phyloP scores from a whole-genome alignment of 139 green algal species.

The Chlamydomonas sphaeroides region DNA sequence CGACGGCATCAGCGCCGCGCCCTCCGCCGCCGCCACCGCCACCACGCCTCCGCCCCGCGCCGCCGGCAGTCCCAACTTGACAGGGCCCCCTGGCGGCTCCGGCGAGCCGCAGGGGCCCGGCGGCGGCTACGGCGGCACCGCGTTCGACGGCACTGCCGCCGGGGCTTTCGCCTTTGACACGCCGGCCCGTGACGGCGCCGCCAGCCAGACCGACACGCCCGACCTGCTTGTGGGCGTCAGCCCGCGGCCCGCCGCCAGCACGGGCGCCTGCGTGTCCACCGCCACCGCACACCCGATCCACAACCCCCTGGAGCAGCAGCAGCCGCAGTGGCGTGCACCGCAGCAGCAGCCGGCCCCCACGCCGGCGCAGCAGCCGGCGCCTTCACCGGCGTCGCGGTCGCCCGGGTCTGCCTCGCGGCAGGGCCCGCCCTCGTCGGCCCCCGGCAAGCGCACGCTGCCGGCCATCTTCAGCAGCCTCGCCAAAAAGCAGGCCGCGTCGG shows the following conservation, averaged over 20 bases:
- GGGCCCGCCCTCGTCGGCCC: too few species aligned
- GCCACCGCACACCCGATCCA: neutral
- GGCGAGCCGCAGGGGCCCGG: too few species aligned
- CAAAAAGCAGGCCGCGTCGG: neutral
- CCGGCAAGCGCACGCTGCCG: constrained; percentile 13
- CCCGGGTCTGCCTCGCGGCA: neutral
- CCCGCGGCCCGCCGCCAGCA: neutral
- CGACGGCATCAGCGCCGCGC: constrained; percentile 28
- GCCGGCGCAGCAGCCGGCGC: neutral
- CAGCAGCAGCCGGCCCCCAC: neutral
- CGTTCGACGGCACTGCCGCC: too few species aligned
- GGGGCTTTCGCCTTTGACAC: constrained; percentile 18
- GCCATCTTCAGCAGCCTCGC: neutral
- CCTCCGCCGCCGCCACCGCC: neutral
- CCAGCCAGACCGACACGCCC: neutral
- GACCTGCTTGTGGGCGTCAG: neutral
- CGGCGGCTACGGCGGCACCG: neutral
- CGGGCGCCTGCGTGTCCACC: too few species aligned
- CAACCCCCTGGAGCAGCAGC: neutral
- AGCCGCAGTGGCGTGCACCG: neutral
- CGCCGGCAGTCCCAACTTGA: neutral
- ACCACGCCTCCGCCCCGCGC: neutral
- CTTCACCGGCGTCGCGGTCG: neutral
- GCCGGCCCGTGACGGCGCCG: neutral
- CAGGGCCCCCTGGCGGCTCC: neutral